These are phyloP conservation scores for Coniochaeta ligniaria DNA, from an alignment of 2,329 filamentous ascomycete genomes.

Conservation along the genomic window DNA sequence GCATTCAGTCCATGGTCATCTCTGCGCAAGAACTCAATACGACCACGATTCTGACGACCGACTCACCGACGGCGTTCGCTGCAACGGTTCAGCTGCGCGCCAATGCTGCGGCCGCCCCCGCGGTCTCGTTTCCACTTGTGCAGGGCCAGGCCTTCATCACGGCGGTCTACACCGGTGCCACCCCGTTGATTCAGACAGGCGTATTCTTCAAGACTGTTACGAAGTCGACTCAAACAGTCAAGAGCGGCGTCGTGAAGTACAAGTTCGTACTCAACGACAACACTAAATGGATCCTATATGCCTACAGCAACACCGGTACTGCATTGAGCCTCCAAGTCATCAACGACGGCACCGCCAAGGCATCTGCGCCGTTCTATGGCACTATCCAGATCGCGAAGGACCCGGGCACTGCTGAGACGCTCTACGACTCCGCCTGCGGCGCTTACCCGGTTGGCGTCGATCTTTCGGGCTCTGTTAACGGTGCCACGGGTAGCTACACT, in stretches of 20 bases:
- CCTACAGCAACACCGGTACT: constrained; percentile 49
- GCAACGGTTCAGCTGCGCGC: constrained; percentile 61
- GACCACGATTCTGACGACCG: constrained; percentile 48
- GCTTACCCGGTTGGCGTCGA: constrained; percentile 61
- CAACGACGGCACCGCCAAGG: constrained; percentile 58
- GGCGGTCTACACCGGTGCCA: constrained; percentile 61
- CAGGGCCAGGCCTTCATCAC: constrained; percentile 90
- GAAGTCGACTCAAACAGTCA: constrained; percentile 45
- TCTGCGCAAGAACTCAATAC: constrained; percentile 67
- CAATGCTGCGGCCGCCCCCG: constrained; percentile 41
- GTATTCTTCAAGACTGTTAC: constrained; percentile 67
- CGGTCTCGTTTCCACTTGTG: constrained; percentile 72
- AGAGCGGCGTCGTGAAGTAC: constrained; percentile 67
- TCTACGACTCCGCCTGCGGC: constrained; percentile 71
- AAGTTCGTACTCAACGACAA: constrained; percentile 65
- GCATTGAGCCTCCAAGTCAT: constrained; percentile 61
- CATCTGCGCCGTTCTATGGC: constrained; percentile 64
- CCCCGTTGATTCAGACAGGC: constrained; percentile 66
- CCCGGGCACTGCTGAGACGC: constrained; percentile 52
- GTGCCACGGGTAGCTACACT: constrained; percentile 60
- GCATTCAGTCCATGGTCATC: constrained; percentile 72
- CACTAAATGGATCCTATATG: constrained; percentile 74
- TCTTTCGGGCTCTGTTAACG: constrained; percentile 56
- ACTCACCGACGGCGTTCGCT: constrained; percentile 50
- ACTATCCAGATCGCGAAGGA: constrained; percentile 79